Conservation (phyloP, 2,329 filamentous ascomycete genomes). For the Trichoderma koningiopsis region DNA sequence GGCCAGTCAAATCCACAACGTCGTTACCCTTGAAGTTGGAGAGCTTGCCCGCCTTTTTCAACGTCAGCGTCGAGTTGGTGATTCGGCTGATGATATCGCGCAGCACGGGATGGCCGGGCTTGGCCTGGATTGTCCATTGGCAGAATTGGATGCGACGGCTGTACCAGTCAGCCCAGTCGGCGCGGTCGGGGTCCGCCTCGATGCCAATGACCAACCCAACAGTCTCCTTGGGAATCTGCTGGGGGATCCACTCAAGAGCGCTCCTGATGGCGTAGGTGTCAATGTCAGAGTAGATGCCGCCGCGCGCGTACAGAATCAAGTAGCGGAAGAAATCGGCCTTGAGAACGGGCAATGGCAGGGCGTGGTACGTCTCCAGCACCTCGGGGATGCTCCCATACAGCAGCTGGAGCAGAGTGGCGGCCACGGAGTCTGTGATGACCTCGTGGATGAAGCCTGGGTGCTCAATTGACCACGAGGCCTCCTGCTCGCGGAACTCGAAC, state of each 20-base stretch:
- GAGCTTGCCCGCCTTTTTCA: conserved; percentile 69
- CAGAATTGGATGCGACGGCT: conserved; percentile 96
- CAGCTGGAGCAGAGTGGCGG: conserved; percentile 77
- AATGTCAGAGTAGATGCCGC: conserved; percentile 81
- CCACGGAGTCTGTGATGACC: conserved; percentile 90
- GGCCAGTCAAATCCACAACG: conserved; percentile 92
- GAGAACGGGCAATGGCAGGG: conserved; percentile 72
- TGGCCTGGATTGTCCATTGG: conserved; percentile 97
- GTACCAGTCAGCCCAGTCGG: conserved; percentile 95
- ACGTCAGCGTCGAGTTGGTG: conserved; percentile 75
- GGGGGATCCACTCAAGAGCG: conserved; percentile 84
- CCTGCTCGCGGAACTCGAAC: conserved; percentile 80
- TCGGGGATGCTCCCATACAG: conserved; percentile 83
- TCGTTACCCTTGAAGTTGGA: conserved; percentile 63
- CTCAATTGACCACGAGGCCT: conserved; percentile 84
- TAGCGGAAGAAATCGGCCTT: conserved; percentile 82
- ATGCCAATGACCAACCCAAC: conserved; percentile 92
- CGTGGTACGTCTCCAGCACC: conserved; percentile 73
- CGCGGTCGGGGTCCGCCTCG: conserved; percentile 90
- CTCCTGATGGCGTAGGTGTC: conserved; percentile 85
- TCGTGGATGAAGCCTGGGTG: conserved; percentile 95
- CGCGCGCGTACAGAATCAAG: conserved; percentile 63
- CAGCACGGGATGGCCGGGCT: conserved; percentile 89
- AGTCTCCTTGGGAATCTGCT: conserved; percentile 71
- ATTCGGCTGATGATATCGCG: conserved; percentile 85